These are phyloP conservation scores for Hansenula sp. DNA, from an alignment of 1,139 yeast species.

Conservation along the genomic window DNA sequence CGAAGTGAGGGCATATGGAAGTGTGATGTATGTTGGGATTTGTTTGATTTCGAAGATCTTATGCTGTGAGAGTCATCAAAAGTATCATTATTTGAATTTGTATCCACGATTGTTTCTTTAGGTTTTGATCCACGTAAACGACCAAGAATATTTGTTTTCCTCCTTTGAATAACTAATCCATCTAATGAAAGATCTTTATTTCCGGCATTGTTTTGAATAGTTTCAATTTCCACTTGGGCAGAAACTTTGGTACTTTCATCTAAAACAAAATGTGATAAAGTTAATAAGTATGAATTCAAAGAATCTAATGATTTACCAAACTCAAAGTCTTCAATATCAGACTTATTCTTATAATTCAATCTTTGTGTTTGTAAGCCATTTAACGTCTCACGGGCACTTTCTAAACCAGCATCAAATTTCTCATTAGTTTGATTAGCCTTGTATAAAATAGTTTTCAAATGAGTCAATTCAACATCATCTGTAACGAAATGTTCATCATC, in stretches of 20 bases:
- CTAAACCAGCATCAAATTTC: slow-evolving; percentile 33
- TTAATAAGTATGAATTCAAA: slow-evolving; percentile 49
- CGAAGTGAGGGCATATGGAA: slow-evolving; percentile 18
- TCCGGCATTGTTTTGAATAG: slow-evolving; percentile 83
- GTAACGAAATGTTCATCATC: slow-evolving; percentile 81
- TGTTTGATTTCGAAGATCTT: slow-evolving; percentile 5
- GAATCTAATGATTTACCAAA: slow-evolving; percentile 48
- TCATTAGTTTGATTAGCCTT: slow-evolving; percentile 44
- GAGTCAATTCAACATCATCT: slow-evolving; percentile 58
- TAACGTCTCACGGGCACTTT: slow-evolving; percentile 27
- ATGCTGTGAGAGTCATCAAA: slow-evolving; percentile 17
- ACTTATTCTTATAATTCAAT: slow-evolving; percentile 30
- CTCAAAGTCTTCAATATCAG: slow-evolving; percentile 32
- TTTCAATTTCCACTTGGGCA: slow-evolving; percentile 84
- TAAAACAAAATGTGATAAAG: slow-evolving; percentile 60
- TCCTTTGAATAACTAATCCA: slow-evolving; percentile 34
- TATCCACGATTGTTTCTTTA: background rate
- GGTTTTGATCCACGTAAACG: slow-evolving; percentile 23
- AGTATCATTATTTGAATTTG: slow-evolving; percentile 2
- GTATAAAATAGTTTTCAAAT: slow-evolving; percentile 57
- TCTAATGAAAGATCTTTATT: slow-evolving; percentile 61
- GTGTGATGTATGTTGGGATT: slow-evolving; percentile 7
- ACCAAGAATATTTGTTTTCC: slow-evolving; percentile 55
- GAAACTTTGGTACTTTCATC: slow-evolving; percentile 73
- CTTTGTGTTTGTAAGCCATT: slow-evolving; percentile 32